Conservation (phyloP, 2,329 filamentous ascomycete genomes). For the Coniochaeta pulveracea region DNA sequence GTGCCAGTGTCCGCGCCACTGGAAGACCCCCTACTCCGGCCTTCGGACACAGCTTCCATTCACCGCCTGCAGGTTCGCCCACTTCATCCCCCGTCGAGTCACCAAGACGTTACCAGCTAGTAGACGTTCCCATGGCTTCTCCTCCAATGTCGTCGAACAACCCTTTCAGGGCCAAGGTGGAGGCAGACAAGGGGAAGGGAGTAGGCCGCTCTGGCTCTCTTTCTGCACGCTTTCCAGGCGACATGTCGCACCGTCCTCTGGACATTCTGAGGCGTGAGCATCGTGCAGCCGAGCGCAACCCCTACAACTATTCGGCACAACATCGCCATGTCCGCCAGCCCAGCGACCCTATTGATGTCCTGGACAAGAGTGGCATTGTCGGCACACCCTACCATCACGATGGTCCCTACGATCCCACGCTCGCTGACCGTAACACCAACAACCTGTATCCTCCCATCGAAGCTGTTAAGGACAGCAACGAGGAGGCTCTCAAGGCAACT, state of each 20-base stretch:
- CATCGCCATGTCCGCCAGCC: constrained; percentile 55
- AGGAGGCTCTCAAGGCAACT: constrained; percentile 69
- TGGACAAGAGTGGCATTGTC: constrained; percentile 52
- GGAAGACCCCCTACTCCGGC: not conserved
- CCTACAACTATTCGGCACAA: constrained; percentile 49
- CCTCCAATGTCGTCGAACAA: not conserved
- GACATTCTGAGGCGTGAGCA: constrained; percentile 53
- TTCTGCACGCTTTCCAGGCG: constrained; percentile 48
- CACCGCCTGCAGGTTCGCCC: constrained; percentile 8
- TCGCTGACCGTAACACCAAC: constrained; percentile 60
- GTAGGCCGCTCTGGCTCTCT: constrained; percentile 28
- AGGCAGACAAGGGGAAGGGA: constrained; percentile 5
- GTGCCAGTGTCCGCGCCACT: constrained; percentile 11
- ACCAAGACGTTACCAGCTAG: constrained; percentile 13
- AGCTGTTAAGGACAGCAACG: constrained; percentile 62
- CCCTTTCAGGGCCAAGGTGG: too few relatives aligned
- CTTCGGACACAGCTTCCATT: constrained; percentile 8
- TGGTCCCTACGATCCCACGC: constrained; percentile 79
- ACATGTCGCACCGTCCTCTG: constrained; percentile 54
- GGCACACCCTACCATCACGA: constrained; percentile 65
- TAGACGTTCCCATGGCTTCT: constrained; percentile 3
- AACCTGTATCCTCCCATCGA: constrained; percentile 58
- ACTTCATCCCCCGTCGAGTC: constrained; percentile 10
- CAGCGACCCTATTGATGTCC: constrained; percentile 68
- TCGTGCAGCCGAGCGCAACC: constrained; percentile 53